A percentile compares a stretch with the other conserved stretches of the same genome.
Evolutionary conservation across 371 early-diverging fungal genomes (phyloP).

Genomic region (Haplosporangium sp.): DNA sequence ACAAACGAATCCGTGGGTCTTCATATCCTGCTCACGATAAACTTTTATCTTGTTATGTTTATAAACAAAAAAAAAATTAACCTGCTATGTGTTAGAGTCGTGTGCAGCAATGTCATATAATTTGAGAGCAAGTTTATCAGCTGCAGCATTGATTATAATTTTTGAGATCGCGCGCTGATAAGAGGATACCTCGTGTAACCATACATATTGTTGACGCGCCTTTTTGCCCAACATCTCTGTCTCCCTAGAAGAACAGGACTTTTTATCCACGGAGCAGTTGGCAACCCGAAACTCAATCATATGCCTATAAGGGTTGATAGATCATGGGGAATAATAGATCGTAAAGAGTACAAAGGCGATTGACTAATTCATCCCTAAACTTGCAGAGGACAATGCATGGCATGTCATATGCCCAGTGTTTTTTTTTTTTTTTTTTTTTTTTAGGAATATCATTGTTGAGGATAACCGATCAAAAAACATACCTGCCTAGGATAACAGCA

Average conservation of each 20-base stretch:
- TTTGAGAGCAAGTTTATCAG: slow-evolving; percentile 8
- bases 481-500: no score
- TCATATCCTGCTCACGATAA: slow-evolving; percentile 28
- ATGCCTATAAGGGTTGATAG: no score
- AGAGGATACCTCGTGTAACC: slow-evolving; percentile 23
- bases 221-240: not conserved
- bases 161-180: slow-evolving; percentile 42
- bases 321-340: no score
- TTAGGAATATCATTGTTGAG: no score
- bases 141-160: not conserved
- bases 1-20: not conserved
- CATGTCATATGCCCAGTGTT: not conserved
- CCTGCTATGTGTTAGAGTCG: not conserved
- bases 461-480: not conserved
- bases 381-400: not conserved
- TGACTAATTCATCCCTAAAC: not conserved
- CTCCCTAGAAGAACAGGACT: not conserved
- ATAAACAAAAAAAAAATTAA: not conserved
- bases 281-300: not conserved
- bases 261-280: slow-evolving; percentile 2
- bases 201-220: not conserved
- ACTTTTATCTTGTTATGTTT: slow-evolving; percentile 22
- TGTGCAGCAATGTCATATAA: slow-evolving; percentile 1
- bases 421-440: no score
- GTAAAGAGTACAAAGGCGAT: not conserved